These are phyloP conservation scores for Claviceps pazoutovae DNA, from an alignment of 2,329 filamentous ascomycete species.

Conservation along the genomic window DNA sequence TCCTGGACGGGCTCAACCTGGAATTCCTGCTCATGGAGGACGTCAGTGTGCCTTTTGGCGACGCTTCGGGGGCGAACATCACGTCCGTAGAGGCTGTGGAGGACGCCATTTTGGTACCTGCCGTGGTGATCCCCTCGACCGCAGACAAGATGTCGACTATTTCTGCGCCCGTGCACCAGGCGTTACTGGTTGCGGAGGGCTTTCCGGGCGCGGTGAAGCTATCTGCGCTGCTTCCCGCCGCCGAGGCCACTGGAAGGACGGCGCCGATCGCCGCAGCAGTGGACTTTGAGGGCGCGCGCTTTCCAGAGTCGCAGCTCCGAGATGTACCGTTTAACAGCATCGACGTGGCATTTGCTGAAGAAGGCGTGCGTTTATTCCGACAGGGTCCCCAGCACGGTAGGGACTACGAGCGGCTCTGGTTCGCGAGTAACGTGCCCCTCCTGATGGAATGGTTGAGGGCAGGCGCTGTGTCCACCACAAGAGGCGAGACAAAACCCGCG, in stretches of 20 bases:
- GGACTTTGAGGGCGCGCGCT: slow-evolving; percentile 36
- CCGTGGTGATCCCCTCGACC: slow-evolving; percentile 54
- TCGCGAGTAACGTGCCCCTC: slow-evolving; percentile 51
- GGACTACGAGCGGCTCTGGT: slow-evolving; percentile 63
- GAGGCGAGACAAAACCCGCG: slow-evolving; percentile 45
- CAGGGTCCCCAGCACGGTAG: slow-evolving; percentile 55
- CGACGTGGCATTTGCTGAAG: slow-evolving; percentile 47
- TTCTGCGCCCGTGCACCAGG: slow-evolving; percentile 72
- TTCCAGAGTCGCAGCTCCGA: slow-evolving; percentile 20
- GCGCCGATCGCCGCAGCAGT: slow-evolving; percentile 39
- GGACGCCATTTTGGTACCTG: slow-evolving; percentile 62
- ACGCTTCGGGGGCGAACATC: slow-evolving; percentile 20
- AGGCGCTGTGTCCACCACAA: slow-evolving; percentile 26
- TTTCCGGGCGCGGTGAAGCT: slow-evolving; percentile 50
- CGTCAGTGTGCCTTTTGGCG: slow-evolving; percentile 24
- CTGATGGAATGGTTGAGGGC: slow-evolving; percentile 52
- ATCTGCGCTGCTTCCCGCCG: slow-evolving; percentile 28
- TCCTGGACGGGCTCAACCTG: slow-evolving; percentile 45
- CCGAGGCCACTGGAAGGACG: slow-evolving; percentile 18
- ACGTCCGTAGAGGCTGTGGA: slow-evolving; percentile 30
- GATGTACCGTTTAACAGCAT: slow-evolving; percentile 39
- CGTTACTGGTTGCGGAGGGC: slow-evolving; percentile 60
- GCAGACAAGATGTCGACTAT: slow-evolving; percentile 52
- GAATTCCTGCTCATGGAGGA: slow-evolving; percentile 46
- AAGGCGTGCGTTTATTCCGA: slow-evolving; percentile 54